phyloP scores from a whole-genome alignment of 2,329 filamentous ascomycete genomes.

The Colletotrichum sansevieriae region DNA sequence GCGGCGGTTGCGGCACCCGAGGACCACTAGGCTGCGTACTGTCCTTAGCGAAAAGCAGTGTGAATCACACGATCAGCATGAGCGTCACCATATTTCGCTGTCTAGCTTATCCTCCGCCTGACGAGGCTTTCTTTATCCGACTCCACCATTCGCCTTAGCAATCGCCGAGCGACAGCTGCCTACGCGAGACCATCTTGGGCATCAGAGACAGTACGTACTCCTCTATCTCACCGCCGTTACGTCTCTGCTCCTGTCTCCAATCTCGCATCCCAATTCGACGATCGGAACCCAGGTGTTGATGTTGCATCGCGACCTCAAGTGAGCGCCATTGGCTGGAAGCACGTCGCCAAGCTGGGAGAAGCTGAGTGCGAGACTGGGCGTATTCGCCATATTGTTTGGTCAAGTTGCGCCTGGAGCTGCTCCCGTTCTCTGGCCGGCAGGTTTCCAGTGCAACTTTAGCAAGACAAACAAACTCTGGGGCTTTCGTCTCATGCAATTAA shows the following conservation, averaged over 20 bases:
- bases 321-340: constrained; percentile 3
- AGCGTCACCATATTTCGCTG: constrained; percentile 4
- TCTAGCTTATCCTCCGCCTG: neutral
- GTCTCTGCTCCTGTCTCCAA: constrained; percentile 30
- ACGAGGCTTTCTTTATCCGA: constrained; percentile 6
- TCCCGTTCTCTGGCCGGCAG: too few relatives aligned
- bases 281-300: constrained; percentile 14
- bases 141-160: neutral
- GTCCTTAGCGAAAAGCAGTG: too few relatives aligned
- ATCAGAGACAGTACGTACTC: constrained; percentile 21
- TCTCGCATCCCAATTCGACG: constrained; percentile 5
- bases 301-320: constrained; percentile 7
- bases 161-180: constrained; percentile 6
- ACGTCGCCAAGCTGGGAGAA: constrained; percentile 4
- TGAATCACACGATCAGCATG: constrained; percentile 17
- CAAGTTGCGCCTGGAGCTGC: neutral
- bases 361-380: constrained; percentile 11
- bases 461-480: constrained; percentile 12
- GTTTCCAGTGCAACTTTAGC: neutral
- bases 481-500: neutral
- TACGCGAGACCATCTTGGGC: neutral
- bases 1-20: constrained; percentile 7
- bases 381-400: constrained; percentile 2
- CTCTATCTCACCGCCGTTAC: constrained; percentile 34
- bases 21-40: neutral